These are phyloP conservation scores for Aspergillus homomorphus DNA, from an alignment of 495 filamentous ascomycete genomes.

Conservation along the genomic window DNA sequence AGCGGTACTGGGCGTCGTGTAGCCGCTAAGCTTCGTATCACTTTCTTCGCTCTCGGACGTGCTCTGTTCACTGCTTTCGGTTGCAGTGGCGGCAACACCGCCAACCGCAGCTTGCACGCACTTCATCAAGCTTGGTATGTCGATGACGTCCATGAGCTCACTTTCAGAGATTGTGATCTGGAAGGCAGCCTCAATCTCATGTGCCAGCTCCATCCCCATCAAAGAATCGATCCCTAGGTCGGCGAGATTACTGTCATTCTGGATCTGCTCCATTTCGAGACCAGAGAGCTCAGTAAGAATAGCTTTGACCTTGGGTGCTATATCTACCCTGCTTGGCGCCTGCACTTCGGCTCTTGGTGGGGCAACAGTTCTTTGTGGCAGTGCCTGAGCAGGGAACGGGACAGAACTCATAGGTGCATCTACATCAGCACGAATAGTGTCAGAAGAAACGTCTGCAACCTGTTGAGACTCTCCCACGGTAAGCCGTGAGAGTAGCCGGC, in stretches of 20 bases:
- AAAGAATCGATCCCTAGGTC: conserved; percentile 56
- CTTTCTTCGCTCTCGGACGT: background rate
- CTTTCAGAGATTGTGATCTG: conserved; percentile 16
- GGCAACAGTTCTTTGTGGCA: too few species aligned
- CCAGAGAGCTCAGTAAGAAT: conserved; percentile 31
- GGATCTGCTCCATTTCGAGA: conserved; percentile 38
- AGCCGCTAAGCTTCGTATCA: too few species aligned
- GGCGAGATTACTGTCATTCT: conserved; percentile 29
- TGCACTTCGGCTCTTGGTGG: background rate
- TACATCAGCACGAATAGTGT: background rate
- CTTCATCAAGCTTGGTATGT: background rate
- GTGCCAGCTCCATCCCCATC: conserved; percentile 50
- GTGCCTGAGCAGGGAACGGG: too few species aligned
- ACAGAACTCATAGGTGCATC: too few species aligned
- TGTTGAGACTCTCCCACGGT: background rate
- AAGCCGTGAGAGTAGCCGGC: conserved; percentile 26
- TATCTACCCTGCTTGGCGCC: background rate
- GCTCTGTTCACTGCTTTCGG: background rate
- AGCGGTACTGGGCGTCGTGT: too few species aligned
- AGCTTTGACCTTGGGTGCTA: background rate
- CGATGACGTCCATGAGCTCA: background rate
- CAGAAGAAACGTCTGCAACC: background rate
- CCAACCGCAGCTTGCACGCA: background rate
- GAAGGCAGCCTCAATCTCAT: conserved; percentile 45
- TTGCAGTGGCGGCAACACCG: too few species aligned